These are phyloP conservation scores for Trametes versicolor DNA, from an alignment of 1,284 basidiomycete species.

Conservation along the genomic window DNA sequence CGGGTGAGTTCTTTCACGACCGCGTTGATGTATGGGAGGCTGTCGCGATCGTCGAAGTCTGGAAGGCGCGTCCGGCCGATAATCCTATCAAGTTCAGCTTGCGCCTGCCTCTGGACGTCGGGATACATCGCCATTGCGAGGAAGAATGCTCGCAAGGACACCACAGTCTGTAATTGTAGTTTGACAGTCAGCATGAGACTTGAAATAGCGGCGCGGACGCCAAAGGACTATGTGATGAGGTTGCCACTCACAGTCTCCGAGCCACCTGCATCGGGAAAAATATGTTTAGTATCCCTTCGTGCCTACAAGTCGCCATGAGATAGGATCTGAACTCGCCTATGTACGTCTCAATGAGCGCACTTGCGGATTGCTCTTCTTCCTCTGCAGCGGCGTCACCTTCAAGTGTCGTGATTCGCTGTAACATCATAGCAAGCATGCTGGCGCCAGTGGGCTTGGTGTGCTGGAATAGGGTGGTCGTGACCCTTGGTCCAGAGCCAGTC, in stretches of 20 bases:
- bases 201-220: not conserved
- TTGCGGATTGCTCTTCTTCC: not conserved
- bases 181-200: not conserved
- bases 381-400: not conserved
- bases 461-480: not conserved
- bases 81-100: slow-evolving; percentile 44
- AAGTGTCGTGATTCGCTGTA: not conserved
- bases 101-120: slow-evolving; percentile 42
- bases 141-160: slow-evolving; percentile 35
- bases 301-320: too few species aligned
- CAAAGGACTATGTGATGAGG: not conserved
- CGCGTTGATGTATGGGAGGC: slow-evolving; percentile 44
- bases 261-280: not conserved
- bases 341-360: not conserved
- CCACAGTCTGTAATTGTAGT: slow-evolving; percentile 12
- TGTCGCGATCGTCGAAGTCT: slow-evolving; percentile 38
- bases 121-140: slow-evolving; percentile 44
- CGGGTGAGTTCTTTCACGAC: slow-evolving; percentile 45
- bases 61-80: slow-evolving; percentile 43
- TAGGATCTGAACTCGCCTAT: not conserved
- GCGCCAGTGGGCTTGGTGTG: not conserved
- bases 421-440: not conserved
- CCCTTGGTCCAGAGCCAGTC: too few species aligned
- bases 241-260: not conserved
- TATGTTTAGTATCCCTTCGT: not conserved